Conservation (phyloP, 257 asterid genomes). For the Plectranthus barbatus region DNA sequence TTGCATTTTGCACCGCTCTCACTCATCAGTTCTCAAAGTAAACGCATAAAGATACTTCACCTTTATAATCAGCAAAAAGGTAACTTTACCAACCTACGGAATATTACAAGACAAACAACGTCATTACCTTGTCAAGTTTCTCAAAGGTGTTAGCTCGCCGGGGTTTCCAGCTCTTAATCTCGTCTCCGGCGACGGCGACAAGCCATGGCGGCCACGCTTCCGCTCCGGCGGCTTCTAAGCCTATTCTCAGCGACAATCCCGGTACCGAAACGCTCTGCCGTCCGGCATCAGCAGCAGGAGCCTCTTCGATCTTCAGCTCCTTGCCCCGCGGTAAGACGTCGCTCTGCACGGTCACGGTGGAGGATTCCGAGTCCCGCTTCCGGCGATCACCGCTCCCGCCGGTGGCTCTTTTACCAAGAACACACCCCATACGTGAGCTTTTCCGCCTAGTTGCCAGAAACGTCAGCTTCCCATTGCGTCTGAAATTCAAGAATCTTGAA, state of each 20-base stretch:
- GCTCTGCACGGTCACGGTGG: constrained; percentile 2
- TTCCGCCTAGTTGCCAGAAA: background rate
- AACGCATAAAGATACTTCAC: constrained; percentile 6
- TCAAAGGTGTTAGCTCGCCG: constrained; percentile 82
- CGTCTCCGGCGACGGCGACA: constrained; percentile 62
- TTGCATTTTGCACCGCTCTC: background rate
- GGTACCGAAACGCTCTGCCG: constrained; percentile 17
- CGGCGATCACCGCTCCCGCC: constrained; percentile 14
- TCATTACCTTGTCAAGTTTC: constrained; percentile 72
- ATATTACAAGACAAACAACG: background rate
- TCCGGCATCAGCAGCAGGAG: constrained; percentile 3
- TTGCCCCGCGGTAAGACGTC: too few species aligned
- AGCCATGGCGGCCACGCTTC: constrained; percentile 92
- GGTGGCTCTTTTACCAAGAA: constrained; percentile 33
- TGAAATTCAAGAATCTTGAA: background rate
- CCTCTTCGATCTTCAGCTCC: constrained; percentile 24
- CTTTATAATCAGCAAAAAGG: constrained; percentile 9
- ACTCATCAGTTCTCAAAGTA: background rate
- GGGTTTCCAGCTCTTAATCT: constrained; percentile 74
- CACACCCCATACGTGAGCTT: constrained; percentile 44
- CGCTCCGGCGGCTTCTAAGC: constrained; percentile 18
- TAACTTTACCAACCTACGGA: background rate
- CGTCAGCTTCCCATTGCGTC: constrained; percentile 16
- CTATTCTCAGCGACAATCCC: constrained; percentile 27
- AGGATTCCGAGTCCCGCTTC: constrained; percentile 9